Percentiles rank a stretch among this genome's conserved stretches.
These are phyloP conservation scores for Rhodotorula sp. DNA, from an alignment of 1,284 basidiomycete species.

Conservation along the genomic window DNA sequence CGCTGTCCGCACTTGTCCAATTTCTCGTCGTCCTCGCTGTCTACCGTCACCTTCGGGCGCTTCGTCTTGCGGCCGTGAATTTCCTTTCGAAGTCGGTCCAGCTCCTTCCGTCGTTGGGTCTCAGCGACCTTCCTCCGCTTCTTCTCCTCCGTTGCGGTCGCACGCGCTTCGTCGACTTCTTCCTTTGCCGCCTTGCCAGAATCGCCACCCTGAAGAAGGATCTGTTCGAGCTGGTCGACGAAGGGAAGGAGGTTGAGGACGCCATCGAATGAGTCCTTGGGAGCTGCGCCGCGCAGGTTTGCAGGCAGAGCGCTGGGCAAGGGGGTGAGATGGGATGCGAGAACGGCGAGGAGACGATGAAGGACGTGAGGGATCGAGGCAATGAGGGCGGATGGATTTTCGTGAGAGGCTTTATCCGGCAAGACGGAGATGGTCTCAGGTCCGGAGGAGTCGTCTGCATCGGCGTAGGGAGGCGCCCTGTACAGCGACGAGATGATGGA, in stretches of 20 bases:
- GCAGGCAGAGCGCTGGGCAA: not conserved
- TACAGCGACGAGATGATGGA: not conserved
- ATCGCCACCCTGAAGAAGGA: not conserved
- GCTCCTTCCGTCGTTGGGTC: not conserved
- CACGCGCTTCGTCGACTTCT: not conserved
- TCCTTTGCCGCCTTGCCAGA: not conserved
- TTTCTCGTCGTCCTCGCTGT: not conserved
- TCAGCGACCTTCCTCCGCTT: not conserved
- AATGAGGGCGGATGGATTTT: not conserved
- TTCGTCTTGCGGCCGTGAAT: not conserved
- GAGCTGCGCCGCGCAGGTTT: not conserved
- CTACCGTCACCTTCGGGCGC: not conserved
- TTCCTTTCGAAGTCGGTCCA: not conserved
- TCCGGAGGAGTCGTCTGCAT: too few relatives aligned
- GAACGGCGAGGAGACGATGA: not conserved
- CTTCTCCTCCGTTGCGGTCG: not conserved
- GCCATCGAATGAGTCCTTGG: not conserved
- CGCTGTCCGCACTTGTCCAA: not conserved
- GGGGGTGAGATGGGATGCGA: not conserved
- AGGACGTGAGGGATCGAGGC: not conserved
- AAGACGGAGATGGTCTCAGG: not conserved
- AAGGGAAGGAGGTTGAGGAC: not conserved
- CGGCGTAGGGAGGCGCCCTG: too few relatives aligned
- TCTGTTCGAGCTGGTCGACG: constrained; percentile 9
- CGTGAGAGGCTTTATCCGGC: not conserved